phyloP scores from a whole-genome alignment of 164 flowering plant genomes.

The Santalum album region DNA sequence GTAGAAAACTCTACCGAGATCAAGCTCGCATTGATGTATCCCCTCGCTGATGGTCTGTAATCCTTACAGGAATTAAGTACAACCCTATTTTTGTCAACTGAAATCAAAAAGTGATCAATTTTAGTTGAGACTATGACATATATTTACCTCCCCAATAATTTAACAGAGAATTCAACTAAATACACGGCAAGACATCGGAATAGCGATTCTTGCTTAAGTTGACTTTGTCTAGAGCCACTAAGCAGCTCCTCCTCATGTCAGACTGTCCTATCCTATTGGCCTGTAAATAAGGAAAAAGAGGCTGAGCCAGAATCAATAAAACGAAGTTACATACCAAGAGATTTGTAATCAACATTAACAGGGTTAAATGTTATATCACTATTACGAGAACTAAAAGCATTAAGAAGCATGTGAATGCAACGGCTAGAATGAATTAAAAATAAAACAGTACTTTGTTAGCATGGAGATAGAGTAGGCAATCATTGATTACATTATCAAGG shows the following conservation, averaged over 20 bases:
- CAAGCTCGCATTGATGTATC: conserved; percentile 81
- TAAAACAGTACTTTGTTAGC: too few species aligned
- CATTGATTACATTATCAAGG: too few species aligned
- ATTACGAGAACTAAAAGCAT: too few species aligned
- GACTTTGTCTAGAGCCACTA: conserved; percentile 50
- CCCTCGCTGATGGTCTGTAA: conserved; percentile 41
- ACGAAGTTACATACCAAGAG: not conserved
- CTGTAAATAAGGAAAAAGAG: conserved; percentile 24
- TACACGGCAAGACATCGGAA: conserved; percentile 74
- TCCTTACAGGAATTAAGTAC: conserved; percentile 48
- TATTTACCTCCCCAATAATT: not conserved
- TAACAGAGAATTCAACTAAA: not conserved
- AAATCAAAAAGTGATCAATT: too few species aligned
- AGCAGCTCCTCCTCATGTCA: conserved; percentile 41
- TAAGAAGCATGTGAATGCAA: too few species aligned
- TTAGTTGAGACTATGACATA: not conserved
- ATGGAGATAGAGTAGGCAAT: too few species aligned
- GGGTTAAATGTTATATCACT: too few species aligned
- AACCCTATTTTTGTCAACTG: conserved; percentile 76
- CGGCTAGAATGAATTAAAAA: too few species aligned
- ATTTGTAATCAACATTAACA: not conserved
- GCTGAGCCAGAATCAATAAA: not conserved
- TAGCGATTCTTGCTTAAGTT: conserved; percentile 72
- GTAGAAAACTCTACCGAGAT: conserved; percentile 30
- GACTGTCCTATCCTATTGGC: conserved; percentile 37